Base-by-base conservation (phyloP, 805 yeast species). In the Candida caryicola region DNA sequence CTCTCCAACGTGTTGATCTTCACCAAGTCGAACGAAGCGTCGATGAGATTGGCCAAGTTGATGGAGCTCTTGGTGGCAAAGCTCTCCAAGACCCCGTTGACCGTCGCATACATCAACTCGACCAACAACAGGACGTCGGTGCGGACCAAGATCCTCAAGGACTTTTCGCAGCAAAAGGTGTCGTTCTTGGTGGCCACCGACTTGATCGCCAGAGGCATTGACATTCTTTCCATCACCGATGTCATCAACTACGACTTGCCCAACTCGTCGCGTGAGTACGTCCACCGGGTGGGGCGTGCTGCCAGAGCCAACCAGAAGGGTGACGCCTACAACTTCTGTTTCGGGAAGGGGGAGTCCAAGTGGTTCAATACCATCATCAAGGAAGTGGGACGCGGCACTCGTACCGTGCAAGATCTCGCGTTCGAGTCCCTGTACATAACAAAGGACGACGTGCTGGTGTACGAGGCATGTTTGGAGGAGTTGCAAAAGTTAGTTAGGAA, bases 211-310 rank as follows among this genome's bases (percentile, higher is more conserved):
- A 81, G 99, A 64, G 99, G 99, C 66, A 76, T 93, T 34, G 96
- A 91, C 62, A 73, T 93, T 31, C 63, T 73, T 12, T 71, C 79
- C 3, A 77, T 93, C 34, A 71, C 77, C 31, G 76, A 79, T 45
- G 96, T 93, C 9, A 66, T 93, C 36, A 93, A 93, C 62, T 93
- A 93, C 60, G 98, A 93, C 55, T 60, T 89, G 38, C 99, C 99
- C 16, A 72, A 78, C 17, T 84, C 96, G 1, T 74, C 90, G 1
- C 81, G 95, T 46, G 98, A 93, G 51, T 93, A 93, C 50, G 88
- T 93, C 18, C 99, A 93, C 62, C 76, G 99, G 53, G 88, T 89
- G 28, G 99, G 99, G 29, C 81, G 99, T 68, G 90, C 98, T 0
- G 97, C 98, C 2, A 79, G 99, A 64, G 99, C 99, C 2, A 82